phyloP scores from a whole-genome alignment of 495 filamentous ascomycete species.

The Opeltia flavorubescens region DNA sequence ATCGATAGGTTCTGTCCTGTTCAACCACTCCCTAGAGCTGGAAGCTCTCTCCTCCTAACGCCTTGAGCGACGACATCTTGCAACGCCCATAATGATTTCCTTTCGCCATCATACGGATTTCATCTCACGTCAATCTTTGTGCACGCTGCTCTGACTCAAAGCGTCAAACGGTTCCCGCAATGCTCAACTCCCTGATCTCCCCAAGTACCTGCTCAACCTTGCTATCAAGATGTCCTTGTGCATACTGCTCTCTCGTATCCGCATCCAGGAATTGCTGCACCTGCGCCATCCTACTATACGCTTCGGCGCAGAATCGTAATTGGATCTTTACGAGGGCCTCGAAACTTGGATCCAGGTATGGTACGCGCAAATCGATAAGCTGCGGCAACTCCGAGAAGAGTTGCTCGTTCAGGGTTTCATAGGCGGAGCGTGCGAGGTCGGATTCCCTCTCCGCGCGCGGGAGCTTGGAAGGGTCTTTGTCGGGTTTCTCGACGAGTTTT shows the following conservation, averaged over 20 bases:
- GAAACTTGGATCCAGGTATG: slow-evolving; percentile 91
- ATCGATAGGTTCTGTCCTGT: too few species aligned
- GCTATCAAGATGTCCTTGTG: slow-evolving; percentile 79
- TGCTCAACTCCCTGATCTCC: slow-evolving; percentile 93
- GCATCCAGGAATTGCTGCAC: slow-evolving; percentile 97
- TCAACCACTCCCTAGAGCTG: too few species aligned
- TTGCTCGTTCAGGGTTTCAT: slow-evolving; percentile 93
- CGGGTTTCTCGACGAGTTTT: slow-evolving; percentile 91
- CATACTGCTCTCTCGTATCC: slow-evolving; percentile 94
- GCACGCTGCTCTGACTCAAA: neutral
- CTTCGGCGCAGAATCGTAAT: slow-evolving; percentile 91
- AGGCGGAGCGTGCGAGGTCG: slow-evolving; percentile 82
- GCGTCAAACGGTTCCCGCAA: slow-evolving; percentile 54
- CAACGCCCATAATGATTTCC: neutral
- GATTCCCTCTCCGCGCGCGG: slow-evolving; percentile 87
- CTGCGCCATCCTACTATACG: slow-evolving; percentile 93
- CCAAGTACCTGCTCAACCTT: slow-evolving; percentile 92
- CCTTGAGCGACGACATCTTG: neutral
- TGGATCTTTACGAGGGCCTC: slow-evolving; percentile 98
- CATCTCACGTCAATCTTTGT: neutral
- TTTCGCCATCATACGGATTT: neutral
- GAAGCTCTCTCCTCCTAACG: slow-evolving; percentile 4
- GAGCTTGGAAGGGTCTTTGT: slow-evolving; percentile 93
- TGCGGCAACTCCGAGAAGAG: slow-evolving; percentile 88
- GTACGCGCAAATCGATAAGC: slow-evolving; percentile 90